Evolutionary conservation across 2,329 filamentous ascomycete genomes (phyloP).

Genomic region (Penicillium sp.): DNA sequence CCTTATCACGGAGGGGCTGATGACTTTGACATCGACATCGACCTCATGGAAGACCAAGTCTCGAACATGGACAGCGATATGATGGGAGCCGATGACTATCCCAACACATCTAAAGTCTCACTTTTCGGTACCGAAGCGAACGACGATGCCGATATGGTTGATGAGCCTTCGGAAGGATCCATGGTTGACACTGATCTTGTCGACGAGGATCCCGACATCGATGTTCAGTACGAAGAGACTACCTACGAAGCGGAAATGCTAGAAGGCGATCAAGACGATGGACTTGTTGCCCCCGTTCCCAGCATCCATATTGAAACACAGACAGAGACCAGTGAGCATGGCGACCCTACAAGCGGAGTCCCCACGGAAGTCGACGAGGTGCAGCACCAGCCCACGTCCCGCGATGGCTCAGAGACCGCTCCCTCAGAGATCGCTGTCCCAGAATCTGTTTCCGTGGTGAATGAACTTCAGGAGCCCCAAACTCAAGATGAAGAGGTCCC

Average conservation of each 20-base stretch:
- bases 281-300: conserved; percentile 40
- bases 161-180: conserved; percentile 50
- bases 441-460: not conserved
- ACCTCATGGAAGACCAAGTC: conserved; percentile 61
- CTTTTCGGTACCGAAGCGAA: conserved; percentile 39
- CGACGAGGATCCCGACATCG: conserved; percentile 37
- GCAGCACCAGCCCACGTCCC: conserved; percentile 7
- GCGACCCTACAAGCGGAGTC: conserved; percentile 7
- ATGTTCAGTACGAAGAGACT: conserved; percentile 40
- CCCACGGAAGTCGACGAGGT: not conserved
- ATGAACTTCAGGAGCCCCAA: not conserved
- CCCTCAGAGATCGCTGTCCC: not conserved
- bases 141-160: conserved; percentile 56
- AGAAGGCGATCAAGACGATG: conserved; percentile 47
- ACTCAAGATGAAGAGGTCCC: not conserved
- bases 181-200: conserved; percentile 46
- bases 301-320: conserved; percentile 27
- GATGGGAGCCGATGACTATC: conserved; percentile 49
- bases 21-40: conserved; percentile 66
- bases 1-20: conserved; percentile 53
- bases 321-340: conserved; percentile 13
- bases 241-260: conserved; percentile 49
- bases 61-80: conserved; percentile 62
- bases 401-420: conserved; percentile 14
- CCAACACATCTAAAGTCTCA: conserved; percentile 38